Conservation (phyloP, 495 filamentous ascomycete genomes). For the Neurospora tetrasperma region DNA sequence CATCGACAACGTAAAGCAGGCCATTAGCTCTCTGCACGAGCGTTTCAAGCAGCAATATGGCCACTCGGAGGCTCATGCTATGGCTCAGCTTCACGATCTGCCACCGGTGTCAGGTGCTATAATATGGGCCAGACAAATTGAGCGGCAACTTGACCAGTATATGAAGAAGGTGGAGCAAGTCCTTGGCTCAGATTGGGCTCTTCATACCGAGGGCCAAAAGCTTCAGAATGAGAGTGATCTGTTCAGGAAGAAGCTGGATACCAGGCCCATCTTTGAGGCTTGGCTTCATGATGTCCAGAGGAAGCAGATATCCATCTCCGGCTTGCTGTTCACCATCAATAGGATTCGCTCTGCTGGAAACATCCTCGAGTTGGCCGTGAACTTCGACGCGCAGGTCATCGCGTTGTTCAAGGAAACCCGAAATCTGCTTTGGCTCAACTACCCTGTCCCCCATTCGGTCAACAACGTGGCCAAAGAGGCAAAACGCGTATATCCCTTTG, state of each 20-base stretch:
- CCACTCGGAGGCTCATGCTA: constrained; percentile 91
- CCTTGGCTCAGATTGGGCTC: constrained; percentile 81
- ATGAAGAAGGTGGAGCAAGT: constrained; percentile 98
- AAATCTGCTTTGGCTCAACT: constrained; percentile 88
- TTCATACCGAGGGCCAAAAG: constrained; percentile 92
- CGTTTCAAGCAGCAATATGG: constrained; percentile 98
- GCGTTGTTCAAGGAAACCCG: constrained; percentile 98
- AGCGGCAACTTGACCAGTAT: constrained; percentile 84
- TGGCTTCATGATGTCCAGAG: constrained; percentile 86
- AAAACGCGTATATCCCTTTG: constrained; percentile 92
- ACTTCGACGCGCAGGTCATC: constrained; percentile 95
- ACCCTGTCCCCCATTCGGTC: constrained; percentile 81
- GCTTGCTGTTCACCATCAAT: constrained; percentile 80
- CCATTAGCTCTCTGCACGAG: constrained; percentile 86
- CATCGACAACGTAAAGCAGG: constrained; percentile 92
- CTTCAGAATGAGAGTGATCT: constrained; percentile 76
- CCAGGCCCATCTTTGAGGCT: constrained; percentile 81
- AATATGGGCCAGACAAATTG: constrained; percentile 94
- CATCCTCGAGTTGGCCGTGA: constrained; percentile 75
- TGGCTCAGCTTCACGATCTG: constrained; percentile 92
- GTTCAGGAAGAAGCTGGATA: constrained; percentile 94
- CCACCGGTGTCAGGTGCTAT: constrained; percentile 94
- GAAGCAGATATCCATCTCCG: constrained; percentile 80
- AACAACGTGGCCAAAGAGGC: constrained; percentile 96
- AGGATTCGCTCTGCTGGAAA: constrained; percentile 82